Evolutionary conservation across 1,139 yeast species (phyloP).

Genomic region (Kluyveromyces sp.): DNA sequence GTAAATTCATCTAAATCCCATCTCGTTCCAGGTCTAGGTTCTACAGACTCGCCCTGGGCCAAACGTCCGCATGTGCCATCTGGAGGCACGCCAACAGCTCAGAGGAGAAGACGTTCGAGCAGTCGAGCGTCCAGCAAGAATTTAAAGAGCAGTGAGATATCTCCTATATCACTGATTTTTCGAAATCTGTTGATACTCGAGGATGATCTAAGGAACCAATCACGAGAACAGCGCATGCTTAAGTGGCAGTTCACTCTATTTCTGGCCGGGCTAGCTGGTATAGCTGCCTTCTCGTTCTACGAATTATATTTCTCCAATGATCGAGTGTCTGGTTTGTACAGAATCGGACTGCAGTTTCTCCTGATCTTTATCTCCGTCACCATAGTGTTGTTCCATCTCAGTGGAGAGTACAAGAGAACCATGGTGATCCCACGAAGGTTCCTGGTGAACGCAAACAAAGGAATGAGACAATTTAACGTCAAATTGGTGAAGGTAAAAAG

Average conservation of each 20-base stretch:
- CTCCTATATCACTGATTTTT: constrained; percentile 67
- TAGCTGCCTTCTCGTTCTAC: constrained; percentile 34
- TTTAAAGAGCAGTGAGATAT: constrained; percentile 27
- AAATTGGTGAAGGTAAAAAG: constrained; percentile 65
- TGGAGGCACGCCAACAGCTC: constrained; percentile 2
- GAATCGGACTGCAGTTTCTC: constrained; percentile 52
- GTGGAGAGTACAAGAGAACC: constrained; percentile 85
- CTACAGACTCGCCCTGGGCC: constrained; percentile 1
- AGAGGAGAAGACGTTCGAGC: constrained; percentile 22
- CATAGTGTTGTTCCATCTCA: constrained; percentile 66
- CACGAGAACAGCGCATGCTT: constrained; percentile 59
- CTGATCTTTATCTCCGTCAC: constrained; percentile 66
- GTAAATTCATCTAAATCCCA: neutral
- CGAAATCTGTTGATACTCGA: constrained; percentile 77
- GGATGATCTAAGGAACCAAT: constrained; percentile 77
- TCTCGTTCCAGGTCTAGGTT: neutral
- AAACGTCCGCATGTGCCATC: neutral
- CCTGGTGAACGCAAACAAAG: constrained; percentile 75
- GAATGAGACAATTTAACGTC: constrained; percentile 73
- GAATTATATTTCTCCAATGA: constrained; percentile 28
- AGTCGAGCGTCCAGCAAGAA: constrained; percentile 29
- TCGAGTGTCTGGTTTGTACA: constrained; percentile 20
- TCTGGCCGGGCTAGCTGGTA: constrained; percentile 43
- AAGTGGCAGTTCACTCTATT: constrained; percentile 71
- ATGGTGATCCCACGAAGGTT: constrained; percentile 77